Percentiles rank a stretch among this genome's conserved stretches.
Evolutionary conservation across 306 rosid genomes (phyloP).

Genomic region (Ceratonia siliqua): DNA sequence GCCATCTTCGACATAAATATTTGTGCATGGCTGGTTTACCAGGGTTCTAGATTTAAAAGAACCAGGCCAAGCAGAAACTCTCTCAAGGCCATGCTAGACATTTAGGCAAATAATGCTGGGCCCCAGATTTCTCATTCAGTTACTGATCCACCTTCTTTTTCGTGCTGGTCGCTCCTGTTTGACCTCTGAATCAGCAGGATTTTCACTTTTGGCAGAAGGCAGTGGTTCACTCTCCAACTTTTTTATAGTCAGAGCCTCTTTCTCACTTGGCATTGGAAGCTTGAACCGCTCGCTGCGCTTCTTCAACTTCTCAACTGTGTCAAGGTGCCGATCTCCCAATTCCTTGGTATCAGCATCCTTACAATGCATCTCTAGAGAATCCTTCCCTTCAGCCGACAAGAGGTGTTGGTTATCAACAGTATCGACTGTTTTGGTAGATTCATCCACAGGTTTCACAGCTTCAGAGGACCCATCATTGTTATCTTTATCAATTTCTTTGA

Average conservation of each 20-base stretch:
- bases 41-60: slow-evolving; percentile 36
- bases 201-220: slow-evolving; percentile 64
- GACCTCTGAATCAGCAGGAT: slow-evolving; percentile 65
- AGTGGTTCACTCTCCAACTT: slow-evolving; percentile 78
- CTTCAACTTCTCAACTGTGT: slow-evolving; percentile 97
- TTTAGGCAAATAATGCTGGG: slow-evolving; percentile 22
- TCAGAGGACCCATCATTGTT: slow-evolving; percentile 55
- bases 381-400: slow-evolving; percentile 58
- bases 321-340: slow-evolving; percentile 70
- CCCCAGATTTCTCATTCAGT: slow-evolving; percentile 38
- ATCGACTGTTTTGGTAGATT: slow-evolving; percentile 52
- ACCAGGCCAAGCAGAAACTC: slow-evolving; percentile 36
- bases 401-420: slow-evolving; percentile 45
- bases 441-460: slow-evolving; percentile 62
- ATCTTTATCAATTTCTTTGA: slow-evolving; percentile 57
- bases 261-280: slow-evolving; percentile 96
- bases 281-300: slow-evolving; percentile 98
- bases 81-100: slow-evolving; percentile 26
- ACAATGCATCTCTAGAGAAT: slow-evolving; percentile 58
- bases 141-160: slow-evolving; percentile 92
- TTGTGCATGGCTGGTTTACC: slow-evolving; percentile 25
- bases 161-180: slow-evolving; percentile 96
- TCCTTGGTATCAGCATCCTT: slow-evolving; percentile 62
- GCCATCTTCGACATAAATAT: slow-evolving; percentile 37
- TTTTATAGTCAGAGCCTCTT: slow-evolving; percentile 61